Evolutionary conservation across 2,329 filamentous ascomycete species (phyloP).

Genomic region (Dothideomycetidae sp.): DNA sequence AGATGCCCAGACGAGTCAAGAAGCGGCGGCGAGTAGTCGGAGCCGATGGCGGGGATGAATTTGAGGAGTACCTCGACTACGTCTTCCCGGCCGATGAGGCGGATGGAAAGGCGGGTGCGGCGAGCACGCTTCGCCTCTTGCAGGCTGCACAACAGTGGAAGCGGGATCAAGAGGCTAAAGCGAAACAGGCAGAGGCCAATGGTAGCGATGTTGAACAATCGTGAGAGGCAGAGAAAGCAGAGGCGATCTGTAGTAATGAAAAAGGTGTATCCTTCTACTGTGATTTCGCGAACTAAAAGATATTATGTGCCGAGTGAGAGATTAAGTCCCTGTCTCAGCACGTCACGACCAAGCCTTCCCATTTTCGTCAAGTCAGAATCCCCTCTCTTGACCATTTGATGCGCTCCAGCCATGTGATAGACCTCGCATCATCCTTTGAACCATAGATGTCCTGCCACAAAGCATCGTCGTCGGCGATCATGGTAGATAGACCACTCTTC

Average conservation of each 20-base stretch:
- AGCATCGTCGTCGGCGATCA: background rate
- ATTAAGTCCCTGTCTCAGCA: too few relatives aligned
- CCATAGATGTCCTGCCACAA: too few relatives aligned
- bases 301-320: too few relatives aligned
- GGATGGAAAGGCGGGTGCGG: constrained; percentile 65
- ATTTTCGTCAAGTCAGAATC: too few relatives aligned
- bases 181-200: constrained; percentile 4
- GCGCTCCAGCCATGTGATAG: background rate
- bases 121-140: constrained; percentile 69
- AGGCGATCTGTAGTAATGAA: too few relatives aligned
- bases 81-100: constrained; percentile 93
- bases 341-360: too few relatives aligned
- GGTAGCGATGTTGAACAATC: too few relatives aligned
- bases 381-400: too few relatives aligned
- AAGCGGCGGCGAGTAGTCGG: constrained; percentile 84
- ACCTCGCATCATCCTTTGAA: background rate
- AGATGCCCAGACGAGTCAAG: constrained; percentile 90
- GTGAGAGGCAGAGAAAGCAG: too few relatives aligned
- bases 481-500: background rate
- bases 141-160: constrained; percentile 85
- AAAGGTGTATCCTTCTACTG: too few relatives aligned
- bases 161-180: constrained; percentile 38
- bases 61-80: constrained; percentile 95
- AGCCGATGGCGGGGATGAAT: constrained; percentile 53
- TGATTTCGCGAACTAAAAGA: too few relatives aligned